Percentiles rank a stretch among this genome's conserved stretches.
Conservation (phyloP, 148 eudicot species). For the Rhododendron williamsianum region DNA sequence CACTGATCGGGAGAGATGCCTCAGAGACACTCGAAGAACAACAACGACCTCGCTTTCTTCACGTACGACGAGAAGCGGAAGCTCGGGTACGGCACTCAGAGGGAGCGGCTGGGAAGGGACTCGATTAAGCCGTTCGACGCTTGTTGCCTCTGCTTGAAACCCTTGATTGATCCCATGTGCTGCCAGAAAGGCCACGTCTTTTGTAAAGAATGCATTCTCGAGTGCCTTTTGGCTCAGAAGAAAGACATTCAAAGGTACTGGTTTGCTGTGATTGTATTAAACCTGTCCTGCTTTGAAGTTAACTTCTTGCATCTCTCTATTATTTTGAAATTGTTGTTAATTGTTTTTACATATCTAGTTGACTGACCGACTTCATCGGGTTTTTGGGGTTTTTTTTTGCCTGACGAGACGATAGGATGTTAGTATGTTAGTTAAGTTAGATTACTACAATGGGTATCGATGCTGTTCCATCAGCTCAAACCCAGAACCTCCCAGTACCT, state of each 20-base stretch:
- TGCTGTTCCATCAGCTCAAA: not conserved
- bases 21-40: conserved; percentile 96
- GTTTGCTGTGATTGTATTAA: not conserved
- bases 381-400: not conserved
- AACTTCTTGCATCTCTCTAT: not conserved
- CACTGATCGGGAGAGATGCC: conserved; percentile 45
- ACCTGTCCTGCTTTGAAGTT: not conserved
- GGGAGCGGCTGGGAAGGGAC: conserved; percentile 84
- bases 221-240: conserved; percentile 87
- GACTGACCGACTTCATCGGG: not conserved
- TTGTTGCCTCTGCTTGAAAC: conserved; percentile 82
- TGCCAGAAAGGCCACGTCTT: conserved; percentile 90
- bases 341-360: not conserved
- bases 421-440: not conserved
- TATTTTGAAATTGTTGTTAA: not conserved
- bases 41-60: conserved; percentile 89
- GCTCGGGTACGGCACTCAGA: conserved; percentile 90
- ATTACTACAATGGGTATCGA: not conserved
- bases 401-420: too few relatives aligned
- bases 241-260: conserved; percentile 80
- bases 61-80: conserved; percentile 92
- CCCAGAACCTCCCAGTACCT: not conserved
- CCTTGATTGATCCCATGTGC: conserved; percentile 66
- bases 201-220: conserved; percentile 87
- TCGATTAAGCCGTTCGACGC: conserved; percentile 91